Conservation (phyloP, 2,329 filamentous ascomycete species). For the Beauveria sp. region DNA sequence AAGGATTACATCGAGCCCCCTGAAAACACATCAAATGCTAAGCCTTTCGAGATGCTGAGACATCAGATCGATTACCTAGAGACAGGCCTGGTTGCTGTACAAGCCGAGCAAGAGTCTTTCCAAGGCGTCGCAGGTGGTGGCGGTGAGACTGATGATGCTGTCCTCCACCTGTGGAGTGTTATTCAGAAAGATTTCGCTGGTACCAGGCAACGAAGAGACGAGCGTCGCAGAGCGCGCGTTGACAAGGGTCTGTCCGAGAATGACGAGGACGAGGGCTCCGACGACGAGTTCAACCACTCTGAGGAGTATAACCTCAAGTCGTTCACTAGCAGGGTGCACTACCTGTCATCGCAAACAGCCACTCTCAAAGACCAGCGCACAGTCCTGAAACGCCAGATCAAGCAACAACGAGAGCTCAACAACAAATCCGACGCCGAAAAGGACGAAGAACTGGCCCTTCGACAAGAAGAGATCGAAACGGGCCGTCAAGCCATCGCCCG, state of each 20-base stretch:
- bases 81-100: conserved; percentile 53
- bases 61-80: conserved; percentile 66
- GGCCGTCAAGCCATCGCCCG: conserved; percentile 27
- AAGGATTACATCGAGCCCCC: conserved; percentile 38
- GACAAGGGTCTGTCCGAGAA: conserved; percentile 53
- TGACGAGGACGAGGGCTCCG: conserved; percentile 45
- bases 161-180: conserved; percentile 50
- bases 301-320: conserved; percentile 65
- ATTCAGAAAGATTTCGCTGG: conserved; percentile 45
- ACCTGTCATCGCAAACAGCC: conserved; percentile 68
- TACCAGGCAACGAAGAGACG: conserved; percentile 45
- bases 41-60: conserved; percentile 40
- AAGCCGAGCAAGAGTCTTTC: conserved; percentile 45
- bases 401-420: conserved; percentile 90
- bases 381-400: conserved; percentile 84
- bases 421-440: conserved; percentile 72
- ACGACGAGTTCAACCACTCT: conserved; percentile 49
- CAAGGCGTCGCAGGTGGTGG: conserved; percentile 21
- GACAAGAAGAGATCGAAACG: conserved; percentile 48
- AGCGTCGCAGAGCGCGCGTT: conserved; percentile 42
- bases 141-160: conserved; percentile 49
- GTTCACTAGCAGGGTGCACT: conserved; percentile 73
- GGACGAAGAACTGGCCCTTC: conserved; percentile 54
- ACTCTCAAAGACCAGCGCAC: conserved; percentile 79
- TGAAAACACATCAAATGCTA: conserved; percentile 20